Conservation (phyloP, 2,329 filamentous ascomycete genomes). For the Zymoseptoria tritici region DNA sequence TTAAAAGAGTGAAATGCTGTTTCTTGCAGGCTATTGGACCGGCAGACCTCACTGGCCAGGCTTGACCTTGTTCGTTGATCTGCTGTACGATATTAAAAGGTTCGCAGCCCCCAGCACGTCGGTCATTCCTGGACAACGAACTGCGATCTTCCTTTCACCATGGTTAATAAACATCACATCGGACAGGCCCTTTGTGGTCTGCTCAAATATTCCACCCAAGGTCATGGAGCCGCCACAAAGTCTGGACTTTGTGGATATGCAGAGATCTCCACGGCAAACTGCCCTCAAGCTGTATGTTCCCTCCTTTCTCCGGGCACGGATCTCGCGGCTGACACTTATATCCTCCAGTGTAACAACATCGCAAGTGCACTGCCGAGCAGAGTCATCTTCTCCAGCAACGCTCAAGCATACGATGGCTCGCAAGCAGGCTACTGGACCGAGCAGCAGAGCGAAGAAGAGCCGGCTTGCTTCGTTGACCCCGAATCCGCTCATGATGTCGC, state of each 20-base stretch:
- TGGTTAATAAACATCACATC: background rate
- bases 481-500: constrained; percentile 7
- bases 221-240: background rate
- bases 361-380: background rate
- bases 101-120: background rate
- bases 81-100: background rate
- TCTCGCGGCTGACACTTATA: background rate
- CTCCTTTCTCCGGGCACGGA: background rate
- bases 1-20: no score
- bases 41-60: no score
- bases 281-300: background rate
- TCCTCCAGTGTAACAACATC: background rate
- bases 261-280: background rate
- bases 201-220: background rate
- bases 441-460: constrained; percentile 8
- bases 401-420: background rate
- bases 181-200: background rate
- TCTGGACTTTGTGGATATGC: background rate
- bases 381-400: background rate
- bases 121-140: background rate
- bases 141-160: background rate
- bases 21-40: no score
- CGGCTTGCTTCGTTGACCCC: constrained; percentile 14
- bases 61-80: no score
- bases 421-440: constrained; percentile 10